Evolutionary conservation across 345 rosid genomes (phyloP).

Genomic region (Psidium guajava): DNA sequence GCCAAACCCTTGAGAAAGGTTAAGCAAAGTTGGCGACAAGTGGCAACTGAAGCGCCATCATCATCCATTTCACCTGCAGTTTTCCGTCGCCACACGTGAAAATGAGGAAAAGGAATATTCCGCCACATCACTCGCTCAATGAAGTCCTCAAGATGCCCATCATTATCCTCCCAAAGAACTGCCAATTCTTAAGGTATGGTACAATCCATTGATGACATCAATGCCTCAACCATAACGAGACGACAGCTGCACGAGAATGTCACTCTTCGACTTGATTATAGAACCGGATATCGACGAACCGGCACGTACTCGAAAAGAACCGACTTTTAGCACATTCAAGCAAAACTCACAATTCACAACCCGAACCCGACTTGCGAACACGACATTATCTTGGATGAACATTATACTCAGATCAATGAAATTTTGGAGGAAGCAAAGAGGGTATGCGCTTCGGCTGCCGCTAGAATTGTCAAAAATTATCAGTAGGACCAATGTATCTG

Average conservation of each 20-base stretch:
- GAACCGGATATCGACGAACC: neutral
- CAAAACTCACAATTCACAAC: neutral
- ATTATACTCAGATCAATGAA: slow-evolving; percentile 30
- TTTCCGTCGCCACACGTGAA: neutral
- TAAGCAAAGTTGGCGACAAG: no score
- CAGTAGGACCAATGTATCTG: no score
- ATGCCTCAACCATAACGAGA: neutral
- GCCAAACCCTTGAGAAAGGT: no score
- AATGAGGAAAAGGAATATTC: neutral
- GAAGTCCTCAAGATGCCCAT: neutral
- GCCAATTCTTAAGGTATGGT: neutral
- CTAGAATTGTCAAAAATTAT: slow-evolving; percentile 8
- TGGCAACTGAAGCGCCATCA: neutral
- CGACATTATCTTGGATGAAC: neutral
- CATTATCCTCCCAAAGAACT: neutral
- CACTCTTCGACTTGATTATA: neutral
- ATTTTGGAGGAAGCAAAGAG: slow-evolving; percentile 64
- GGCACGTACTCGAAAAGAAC: neutral
- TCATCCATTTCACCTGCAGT: neutral
- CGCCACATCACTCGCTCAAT: neutral
- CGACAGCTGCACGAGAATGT: neutral
- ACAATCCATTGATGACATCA: neutral
- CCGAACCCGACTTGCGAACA: neutral
- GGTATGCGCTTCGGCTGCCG: slow-evolving; percentile 44
- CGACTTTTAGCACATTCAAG: neutral